Evolutionary conservation across 345 rosid genomes (phyloP).

Genomic region (Toxicodendron radicans): DNA sequence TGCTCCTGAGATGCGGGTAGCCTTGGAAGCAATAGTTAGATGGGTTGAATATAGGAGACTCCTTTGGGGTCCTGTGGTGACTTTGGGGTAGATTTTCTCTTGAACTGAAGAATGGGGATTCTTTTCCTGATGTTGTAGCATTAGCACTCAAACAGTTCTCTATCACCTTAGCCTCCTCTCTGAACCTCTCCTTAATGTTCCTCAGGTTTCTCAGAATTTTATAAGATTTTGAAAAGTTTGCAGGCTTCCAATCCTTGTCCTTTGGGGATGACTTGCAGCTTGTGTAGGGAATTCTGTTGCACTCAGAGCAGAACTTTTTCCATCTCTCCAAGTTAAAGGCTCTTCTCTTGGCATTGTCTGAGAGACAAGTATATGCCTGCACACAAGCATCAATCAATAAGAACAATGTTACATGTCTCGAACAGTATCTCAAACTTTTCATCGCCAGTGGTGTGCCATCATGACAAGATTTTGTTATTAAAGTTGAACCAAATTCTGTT

Average conservation of each 20-base stretch:
- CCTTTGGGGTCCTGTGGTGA: slow-evolving; percentile 30
- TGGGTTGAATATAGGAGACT: slow-evolving; percentile 75
- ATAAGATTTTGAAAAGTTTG: slow-evolving; percentile 28
- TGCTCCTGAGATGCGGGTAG: slow-evolving; percentile 72
- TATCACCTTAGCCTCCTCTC: slow-evolving; percentile 78
- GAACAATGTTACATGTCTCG: no score
- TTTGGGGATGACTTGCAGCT: slow-evolving; percentile 16
- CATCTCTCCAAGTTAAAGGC: slow-evolving; percentile 59
- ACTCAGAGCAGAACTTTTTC: slow-evolving; percentile 52
- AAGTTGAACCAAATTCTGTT: slow-evolving; percentile 20
- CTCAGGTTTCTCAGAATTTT: slow-evolving; percentile 32
- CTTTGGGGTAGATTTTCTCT: slow-evolving; percentile 18
- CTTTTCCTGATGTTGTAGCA: slow-evolving; percentile 30
- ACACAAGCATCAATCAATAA: neutral
- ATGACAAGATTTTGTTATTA: no score
- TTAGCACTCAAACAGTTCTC: slow-evolving; percentile 66
- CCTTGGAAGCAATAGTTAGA: slow-evolving; percentile 52
- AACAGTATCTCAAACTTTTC: no score
- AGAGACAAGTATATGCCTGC: slow-evolving; percentile 79
- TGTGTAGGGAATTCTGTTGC: slow-evolving; percentile 49
- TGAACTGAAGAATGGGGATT: slow-evolving; percentile 30
- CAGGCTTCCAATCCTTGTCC: slow-evolving; percentile 14
- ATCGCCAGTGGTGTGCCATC: no score
- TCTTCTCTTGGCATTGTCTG: slow-evolving; percentile 56
- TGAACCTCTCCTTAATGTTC: slow-evolving; percentile 60